Evolutionary conservation across 768 basidiomycete genomes (phyloP).

Genomic region (Strobilomyces dryophilus): DNA sequence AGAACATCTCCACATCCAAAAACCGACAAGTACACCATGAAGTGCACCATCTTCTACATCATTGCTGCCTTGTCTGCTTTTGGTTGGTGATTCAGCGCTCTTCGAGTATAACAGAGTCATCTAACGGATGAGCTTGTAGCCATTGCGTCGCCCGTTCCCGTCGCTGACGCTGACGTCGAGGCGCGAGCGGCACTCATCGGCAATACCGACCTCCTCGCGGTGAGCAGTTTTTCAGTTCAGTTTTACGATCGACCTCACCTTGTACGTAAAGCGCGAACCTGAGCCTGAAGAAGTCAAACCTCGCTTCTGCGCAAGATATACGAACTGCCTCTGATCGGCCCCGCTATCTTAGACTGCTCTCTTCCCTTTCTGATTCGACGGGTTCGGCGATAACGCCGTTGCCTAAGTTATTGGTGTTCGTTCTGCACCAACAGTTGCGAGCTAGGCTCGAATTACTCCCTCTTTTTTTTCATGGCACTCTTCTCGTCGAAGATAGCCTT

Average conservation of each 20-base stretch:
- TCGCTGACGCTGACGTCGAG: conserved; percentile 9
- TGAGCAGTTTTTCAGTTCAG: conserved; percentile 1
- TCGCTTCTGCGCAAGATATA: conserved; percentile 8
- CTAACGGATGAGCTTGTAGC: conserved; percentile 14
- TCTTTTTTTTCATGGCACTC: not conserved
- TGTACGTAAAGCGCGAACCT: conserved; percentile 11
- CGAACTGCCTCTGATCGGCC: conserved; percentile 7
- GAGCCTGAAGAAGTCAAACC: conserved; percentile 9
- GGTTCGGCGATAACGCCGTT: conserved; percentile 4
- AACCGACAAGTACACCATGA: conserved; percentile 25
- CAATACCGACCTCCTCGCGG: conserved; percentile 12
- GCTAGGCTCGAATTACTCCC: not conserved
- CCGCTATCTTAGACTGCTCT: not conserved
- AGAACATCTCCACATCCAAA: conserved; percentile 28
- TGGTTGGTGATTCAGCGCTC: conserved; percentile 13
- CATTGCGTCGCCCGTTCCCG: conserved; percentile 27
- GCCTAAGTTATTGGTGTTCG: not conserved
- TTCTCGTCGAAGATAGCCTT: not conserved
- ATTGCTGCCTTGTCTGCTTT: conserved; percentile 25
- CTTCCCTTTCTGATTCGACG: too few relatives aligned
- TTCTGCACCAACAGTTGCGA: conserved; percentile 1
- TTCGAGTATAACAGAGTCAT: not conserved
- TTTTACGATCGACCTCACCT: not conserved
- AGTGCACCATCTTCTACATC: conserved; percentile 27
- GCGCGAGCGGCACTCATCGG: not conserved